phyloP scores from a whole-genome alignment of 148 eudicot species.

The Rhododendron ferrugineum region DNA sequence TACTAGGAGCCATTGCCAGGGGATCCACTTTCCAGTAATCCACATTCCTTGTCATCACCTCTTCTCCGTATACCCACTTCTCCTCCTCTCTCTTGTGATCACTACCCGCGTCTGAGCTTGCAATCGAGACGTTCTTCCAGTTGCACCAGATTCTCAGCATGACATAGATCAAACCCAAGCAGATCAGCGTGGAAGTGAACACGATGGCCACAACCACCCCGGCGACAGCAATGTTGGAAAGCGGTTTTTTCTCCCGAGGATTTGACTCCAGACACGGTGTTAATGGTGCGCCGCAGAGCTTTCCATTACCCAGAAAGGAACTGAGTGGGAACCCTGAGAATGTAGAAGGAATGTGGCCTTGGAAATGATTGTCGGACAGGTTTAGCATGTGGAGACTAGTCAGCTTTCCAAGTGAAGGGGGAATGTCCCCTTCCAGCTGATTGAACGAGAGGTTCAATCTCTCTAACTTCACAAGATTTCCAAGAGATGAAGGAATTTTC shows the following conservation, averaged over 20 bases:
- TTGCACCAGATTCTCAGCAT: constrained; percentile 86
- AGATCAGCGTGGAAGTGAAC: constrained; percentile 58
- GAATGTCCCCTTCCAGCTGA: constrained; percentile 52
- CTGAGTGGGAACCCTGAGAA: constrained; percentile 56
- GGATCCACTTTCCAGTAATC: constrained; percentile 45
- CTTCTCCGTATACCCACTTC: constrained; percentile 44
- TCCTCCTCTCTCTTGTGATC: constrained; percentile 40
- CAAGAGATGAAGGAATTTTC: constrained; percentile 64
- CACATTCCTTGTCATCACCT: constrained; percentile 25
- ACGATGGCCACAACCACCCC: constrained; percentile 72
- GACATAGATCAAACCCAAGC: constrained; percentile 58
- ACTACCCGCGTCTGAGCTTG: constrained; percentile 40
- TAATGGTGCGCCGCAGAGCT: constrained; percentile 73
- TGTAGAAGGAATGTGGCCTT: constrained; percentile 58
- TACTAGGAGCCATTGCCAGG: constrained; percentile 24
- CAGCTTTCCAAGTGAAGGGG: constrained; percentile 56
- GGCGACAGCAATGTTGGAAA: constrained; percentile 50
- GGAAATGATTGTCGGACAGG: constrained; percentile 60
- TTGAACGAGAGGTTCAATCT: constrained; percentile 68
- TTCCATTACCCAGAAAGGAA: constrained; percentile 48
- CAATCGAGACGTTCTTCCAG: constrained; percentile 63
- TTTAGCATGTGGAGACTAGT: constrained; percentile 70
- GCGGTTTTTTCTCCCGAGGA: constrained; percentile 17
- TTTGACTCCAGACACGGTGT: constrained; percentile 29
- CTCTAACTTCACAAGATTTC: constrained; percentile 72